These are phyloP conservation scores for Mucor lusitanicus DNA, from an alignment of 371 early-diverging fungal species.

Conservation along the genomic window DNA sequence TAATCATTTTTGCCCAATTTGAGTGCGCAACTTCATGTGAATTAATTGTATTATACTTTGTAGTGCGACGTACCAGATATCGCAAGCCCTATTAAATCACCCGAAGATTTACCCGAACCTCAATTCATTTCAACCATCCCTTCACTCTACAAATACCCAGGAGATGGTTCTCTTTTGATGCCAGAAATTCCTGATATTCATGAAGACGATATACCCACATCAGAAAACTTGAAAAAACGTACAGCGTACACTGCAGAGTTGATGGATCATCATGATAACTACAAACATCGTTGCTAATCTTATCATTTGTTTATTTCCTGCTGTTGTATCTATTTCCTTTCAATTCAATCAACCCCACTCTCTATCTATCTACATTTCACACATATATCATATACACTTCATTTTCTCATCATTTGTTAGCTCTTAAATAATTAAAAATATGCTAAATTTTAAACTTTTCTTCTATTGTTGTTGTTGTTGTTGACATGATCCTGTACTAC, in stretches of 20 bases:
- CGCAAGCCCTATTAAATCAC: conserved; percentile 19
- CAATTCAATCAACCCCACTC: too few relatives aligned
- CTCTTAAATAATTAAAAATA: too few relatives aligned
- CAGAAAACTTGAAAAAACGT: neutral
- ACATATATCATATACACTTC: too few relatives aligned
- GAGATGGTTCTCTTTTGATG: conserved; percentile 47
- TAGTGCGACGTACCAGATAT: conserved; percentile 16
- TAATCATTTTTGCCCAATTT: conserved; percentile 13
- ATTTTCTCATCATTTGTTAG: too few relatives aligned
- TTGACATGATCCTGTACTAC: too few relatives aligned
- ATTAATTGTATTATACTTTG: neutral
- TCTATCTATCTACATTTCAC: too few relatives aligned
- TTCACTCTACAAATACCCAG: conserved; percentile 46
- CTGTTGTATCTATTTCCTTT: too few relatives aligned
- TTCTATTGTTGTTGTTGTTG: too few relatives aligned
- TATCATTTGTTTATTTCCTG: too few relatives aligned
- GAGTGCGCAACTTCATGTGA: neutral
- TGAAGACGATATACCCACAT: conserved; percentile 6
- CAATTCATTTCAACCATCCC: conserved; percentile 16
- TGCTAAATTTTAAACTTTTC: too few relatives aligned
- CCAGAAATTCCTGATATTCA: conserved; percentile 33
- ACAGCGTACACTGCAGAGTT: conserved; percentile 2
- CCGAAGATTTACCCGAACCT: conserved; percentile 24
- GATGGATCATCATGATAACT: neutral
- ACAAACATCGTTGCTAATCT: neutral